These are phyloP conservation scores for Plasmodium reichenowi DNA, from an alignment of 169 alveolate genomes.

Conservation along the genomic window DNA sequence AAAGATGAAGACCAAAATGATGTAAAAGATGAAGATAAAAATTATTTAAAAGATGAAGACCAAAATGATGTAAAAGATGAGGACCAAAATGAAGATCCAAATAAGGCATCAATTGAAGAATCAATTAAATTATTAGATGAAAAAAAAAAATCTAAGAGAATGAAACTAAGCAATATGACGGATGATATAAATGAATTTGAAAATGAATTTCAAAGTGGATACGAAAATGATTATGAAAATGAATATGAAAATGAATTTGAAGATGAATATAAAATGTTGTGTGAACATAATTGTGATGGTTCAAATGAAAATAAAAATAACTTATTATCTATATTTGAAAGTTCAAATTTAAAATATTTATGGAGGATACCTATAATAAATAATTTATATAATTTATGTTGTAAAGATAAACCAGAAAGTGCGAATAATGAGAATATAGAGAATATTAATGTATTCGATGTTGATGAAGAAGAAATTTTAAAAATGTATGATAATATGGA, in stretches of 20 bases:
- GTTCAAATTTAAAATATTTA: constrained; percentile 31
- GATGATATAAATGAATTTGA: neutral
- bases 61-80: neutral
- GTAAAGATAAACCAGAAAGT: constrained; percentile 10
- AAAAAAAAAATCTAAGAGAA: no score
- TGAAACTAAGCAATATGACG: no score
- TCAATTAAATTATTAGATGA: no score
- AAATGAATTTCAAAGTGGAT: neutral
- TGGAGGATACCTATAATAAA: constrained; percentile 51
- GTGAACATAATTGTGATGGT: neutral
- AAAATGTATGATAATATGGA: constrained; percentile 14
- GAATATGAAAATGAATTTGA: constrained; percentile 21
- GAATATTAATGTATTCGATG: constrained; percentile 36
- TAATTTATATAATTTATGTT: constrained; percentile 18
- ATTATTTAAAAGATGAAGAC: neutral
- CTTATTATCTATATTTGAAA: constrained; percentile 4
- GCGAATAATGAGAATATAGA: neutral
- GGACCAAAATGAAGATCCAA: constrained; percentile 1
- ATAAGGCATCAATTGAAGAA: neutral
- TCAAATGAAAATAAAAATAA: constrained; percentile 12
- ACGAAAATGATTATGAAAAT: neutral
- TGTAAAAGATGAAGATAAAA: neutral
- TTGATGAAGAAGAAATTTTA: constrained; percentile 28
- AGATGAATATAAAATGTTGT: neutral
- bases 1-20: neutral